Conservation (phyloP, 352 stramenopile genomes). For the Phytophthora melonis region DNA sequence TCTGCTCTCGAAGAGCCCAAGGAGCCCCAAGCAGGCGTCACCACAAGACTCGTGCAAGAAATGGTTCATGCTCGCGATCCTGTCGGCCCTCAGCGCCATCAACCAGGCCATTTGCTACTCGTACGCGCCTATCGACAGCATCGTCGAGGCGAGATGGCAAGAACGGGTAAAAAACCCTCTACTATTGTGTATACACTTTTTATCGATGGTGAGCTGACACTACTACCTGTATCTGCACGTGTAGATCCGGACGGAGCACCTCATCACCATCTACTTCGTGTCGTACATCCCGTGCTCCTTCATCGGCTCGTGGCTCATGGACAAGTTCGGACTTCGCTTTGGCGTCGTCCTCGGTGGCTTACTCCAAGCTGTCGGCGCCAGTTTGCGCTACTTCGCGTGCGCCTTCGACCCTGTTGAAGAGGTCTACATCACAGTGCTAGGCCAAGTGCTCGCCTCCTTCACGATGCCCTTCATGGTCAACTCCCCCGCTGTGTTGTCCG, state of each 20-base stretch:
- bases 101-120: slow-evolving; percentile 71
- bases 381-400: slow-evolving; percentile 52
- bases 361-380: slow-evolving; percentile 58
- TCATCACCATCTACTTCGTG: slow-evolving; percentile 83
- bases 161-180: slow-evolving; percentile 35
- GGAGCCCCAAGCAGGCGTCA: background rate
- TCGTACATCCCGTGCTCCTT: slow-evolving; percentile 84
- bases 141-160: slow-evolving; percentile 60
- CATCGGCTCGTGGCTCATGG: slow-evolving; percentile 80
- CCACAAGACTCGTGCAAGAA: background rate
- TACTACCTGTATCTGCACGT: background rate
- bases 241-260: slow-evolving; percentile 69
- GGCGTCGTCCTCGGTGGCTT: slow-evolving; percentile 64
- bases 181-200: background rate
- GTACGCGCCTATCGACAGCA: slow-evolving; percentile 67
- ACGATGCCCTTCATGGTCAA: slow-evolving; percentile 87
- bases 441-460: slow-evolving; percentile 66
- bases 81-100: slow-evolving; percentile 20
- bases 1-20: background rate
- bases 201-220: background rate
- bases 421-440: slow-evolving; percentile 50
- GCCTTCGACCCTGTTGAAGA: slow-evolving; percentile 34
- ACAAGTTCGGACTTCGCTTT: slow-evolving; percentile 67
- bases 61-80: background rate
- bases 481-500: slow-evolving; percentile 69